Conservation (phyloP, 352 stramenopile genomes). For the Globisporangium cylindrosporum region DNA sequence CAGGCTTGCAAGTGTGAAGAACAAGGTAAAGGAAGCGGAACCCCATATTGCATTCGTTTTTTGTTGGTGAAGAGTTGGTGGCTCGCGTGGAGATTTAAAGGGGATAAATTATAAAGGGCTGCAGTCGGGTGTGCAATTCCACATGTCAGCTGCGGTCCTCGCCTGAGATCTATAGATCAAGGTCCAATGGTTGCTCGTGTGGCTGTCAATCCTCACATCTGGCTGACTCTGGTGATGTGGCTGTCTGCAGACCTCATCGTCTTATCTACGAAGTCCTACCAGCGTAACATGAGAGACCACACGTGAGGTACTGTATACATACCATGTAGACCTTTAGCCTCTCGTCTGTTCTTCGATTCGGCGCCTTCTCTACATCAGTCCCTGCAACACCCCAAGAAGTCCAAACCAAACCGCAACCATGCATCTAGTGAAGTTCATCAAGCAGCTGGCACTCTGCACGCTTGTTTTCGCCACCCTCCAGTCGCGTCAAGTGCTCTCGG, state of each 20-base stretch:
- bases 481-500: neutral
- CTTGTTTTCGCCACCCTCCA: neutral
- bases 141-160: neutral
- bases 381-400: neutral
- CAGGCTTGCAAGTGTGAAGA: constrained; percentile 8
- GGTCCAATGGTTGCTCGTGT: neutral
- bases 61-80: neutral
- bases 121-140: neutral
- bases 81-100: neutral
- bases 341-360: too few relatives aligned
- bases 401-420: neutral
- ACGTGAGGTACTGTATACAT: too few relatives aligned
- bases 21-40: neutral
- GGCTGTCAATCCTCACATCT: neutral
- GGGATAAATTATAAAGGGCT: neutral
- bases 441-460: neutral
- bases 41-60: neutral
- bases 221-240: neutral
- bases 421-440: neutral
- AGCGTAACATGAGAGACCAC: neutral
- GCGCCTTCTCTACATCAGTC: too few relatives aligned
- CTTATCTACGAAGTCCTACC: neutral
- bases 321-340: too few relatives aligned
- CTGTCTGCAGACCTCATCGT: neutral
- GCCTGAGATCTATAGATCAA: neutral